Evolutionary conservation across 306 rosid species (phyloP).

Genomic region (Cucurbita moschata): DNA sequence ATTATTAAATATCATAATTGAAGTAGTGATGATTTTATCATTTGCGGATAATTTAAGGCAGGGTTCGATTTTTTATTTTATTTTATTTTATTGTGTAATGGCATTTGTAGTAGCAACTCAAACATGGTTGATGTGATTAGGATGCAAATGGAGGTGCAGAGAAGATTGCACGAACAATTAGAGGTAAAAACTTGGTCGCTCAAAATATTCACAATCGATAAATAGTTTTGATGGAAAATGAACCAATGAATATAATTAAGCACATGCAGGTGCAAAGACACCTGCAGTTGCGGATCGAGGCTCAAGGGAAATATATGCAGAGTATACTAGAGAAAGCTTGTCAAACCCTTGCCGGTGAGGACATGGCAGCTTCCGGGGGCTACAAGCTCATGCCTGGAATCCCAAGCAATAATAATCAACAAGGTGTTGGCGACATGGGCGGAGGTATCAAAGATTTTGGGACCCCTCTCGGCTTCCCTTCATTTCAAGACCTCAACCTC

Average conservation of each 20-base stretch:
- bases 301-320: constrained; percentile 99
- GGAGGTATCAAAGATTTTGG: constrained; percentile 40
- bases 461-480: constrained; percentile 62
- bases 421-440: neutral
- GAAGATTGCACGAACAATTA: constrained; percentile 89
- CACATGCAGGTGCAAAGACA: constrained; percentile 77
- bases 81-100: neutral
- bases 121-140: constrained; percentile 60
- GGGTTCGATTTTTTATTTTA: too few species aligned
- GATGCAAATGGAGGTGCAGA: constrained; percentile 99
- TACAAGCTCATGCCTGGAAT: neutral
- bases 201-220: too few species aligned
- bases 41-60: too few species aligned
- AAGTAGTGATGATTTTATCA: too few species aligned
- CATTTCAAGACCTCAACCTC: constrained; percentile 83
- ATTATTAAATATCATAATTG: too few species aligned
- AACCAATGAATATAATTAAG: neutral
- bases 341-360: constrained; percentile 68
- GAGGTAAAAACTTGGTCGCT: constrained; percentile 38
- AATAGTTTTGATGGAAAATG: neutral
- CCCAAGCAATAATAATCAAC: constrained; percentile 25
- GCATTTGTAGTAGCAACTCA: constrained; percentile 33
- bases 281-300: constrained; percentile 86
- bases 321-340: constrained; percentile 93
- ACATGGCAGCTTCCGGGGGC: neutral